phyloP scores from a whole-genome alignment of 495 filamentous ascomycete species.

The Pseudotulostoma volvatum region DNA sequence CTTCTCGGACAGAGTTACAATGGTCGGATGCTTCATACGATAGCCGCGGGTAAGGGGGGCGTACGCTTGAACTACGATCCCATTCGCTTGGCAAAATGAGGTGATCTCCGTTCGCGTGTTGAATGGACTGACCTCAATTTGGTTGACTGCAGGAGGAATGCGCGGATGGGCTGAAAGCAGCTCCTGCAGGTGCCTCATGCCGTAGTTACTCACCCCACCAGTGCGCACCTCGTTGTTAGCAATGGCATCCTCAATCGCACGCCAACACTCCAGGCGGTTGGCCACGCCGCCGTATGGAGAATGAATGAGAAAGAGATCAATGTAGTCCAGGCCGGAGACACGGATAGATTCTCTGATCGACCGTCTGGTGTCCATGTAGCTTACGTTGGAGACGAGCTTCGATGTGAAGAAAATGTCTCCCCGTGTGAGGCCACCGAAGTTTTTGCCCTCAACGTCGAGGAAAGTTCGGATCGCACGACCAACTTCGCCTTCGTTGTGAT shows the following conservation, averaged over 20 bases:
- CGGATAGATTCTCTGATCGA: slow-evolving; percentile 32
- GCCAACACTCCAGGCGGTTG: slow-evolving; percentile 44
- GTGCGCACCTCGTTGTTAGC: slow-evolving; percentile 38
- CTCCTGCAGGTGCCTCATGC: slow-evolving; percentile 41
- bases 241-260: slow-evolving; percentile 48
- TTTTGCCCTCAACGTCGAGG: slow-evolving; percentile 18
- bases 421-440: slow-evolving; percentile 25
- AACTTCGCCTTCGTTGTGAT: slow-evolving; percentile 38
- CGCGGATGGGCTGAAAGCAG: slow-evolving; percentile 44
- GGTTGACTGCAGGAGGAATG: slow-evolving; percentile 53
- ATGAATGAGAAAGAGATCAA: slow-evolving; percentile 38
- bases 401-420: slow-evolving; percentile 40
- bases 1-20: slow-evolving; percentile 35
- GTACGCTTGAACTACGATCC: slow-evolving; percentile 52
- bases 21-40: slow-evolving; percentile 38
- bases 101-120: slow-evolving; percentile 50
- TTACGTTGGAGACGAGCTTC: slow-evolving; percentile 32
- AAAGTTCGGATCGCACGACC: slow-evolving; percentile 2
- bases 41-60: slow-evolving; percentile 46
- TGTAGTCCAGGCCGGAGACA: slow-evolving; percentile 33
- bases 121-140: slow-evolving; percentile 54
- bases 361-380: slow-evolving; percentile 34
- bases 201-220: slow-evolving; percentile 61
- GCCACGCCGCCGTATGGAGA: slow-evolving; percentile 45
- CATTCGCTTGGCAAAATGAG: slow-evolving; percentile 41